Evolutionary conservation across 179 eudicot genomes (phyloP), one percentile per base, ranked within the genome.

Genomic region (Sideroxylon spinosum): DNA sequence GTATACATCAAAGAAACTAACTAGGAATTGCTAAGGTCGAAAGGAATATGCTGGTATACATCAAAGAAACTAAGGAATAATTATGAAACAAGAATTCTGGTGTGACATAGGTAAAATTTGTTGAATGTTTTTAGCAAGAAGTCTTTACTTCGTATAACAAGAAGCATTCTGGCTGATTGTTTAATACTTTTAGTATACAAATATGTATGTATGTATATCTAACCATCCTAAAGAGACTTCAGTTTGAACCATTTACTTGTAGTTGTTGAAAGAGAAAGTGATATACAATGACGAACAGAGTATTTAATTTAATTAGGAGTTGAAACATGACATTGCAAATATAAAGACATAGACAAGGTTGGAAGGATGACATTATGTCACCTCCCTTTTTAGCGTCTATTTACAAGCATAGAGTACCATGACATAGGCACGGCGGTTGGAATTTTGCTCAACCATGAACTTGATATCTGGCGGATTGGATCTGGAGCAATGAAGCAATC

Each of bases 391-490:
- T 37, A 37, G 44, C 2, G 23, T 26, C 64, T 73, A 9, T 3
- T 57, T 6, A 19, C 53, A 29, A 37, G n/a, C 29, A n/a, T 44
- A 19, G 20, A 52, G 49, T 25, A 14, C n/a, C n/a, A 75, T 62
- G 60, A 17, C 68, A 62, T 4, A 10, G 63, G 71, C 70, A 75
- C 60, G 14, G 1, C 48, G 44, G 25, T 63, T 48, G 9, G 7
- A 17, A 6, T 0, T 62, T 14, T 25, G 11, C 17, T 4, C 11
- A 50, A 71, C 74, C n/a, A 9, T 32, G 59, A 63, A 82, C 48
- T 56, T 71, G 79, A 65, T 78, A 72, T 71, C 68, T 70, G 1
- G 79, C 6, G 11, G 82, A 16, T 56, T 82, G 81, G 59, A 82
- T 48, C 48, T 66, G 80, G 22, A 73, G 77, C 67, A 46, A 73